Conservation (phyloP, 306 rosid genomes). For the Phaseolus lunatus region DNA sequence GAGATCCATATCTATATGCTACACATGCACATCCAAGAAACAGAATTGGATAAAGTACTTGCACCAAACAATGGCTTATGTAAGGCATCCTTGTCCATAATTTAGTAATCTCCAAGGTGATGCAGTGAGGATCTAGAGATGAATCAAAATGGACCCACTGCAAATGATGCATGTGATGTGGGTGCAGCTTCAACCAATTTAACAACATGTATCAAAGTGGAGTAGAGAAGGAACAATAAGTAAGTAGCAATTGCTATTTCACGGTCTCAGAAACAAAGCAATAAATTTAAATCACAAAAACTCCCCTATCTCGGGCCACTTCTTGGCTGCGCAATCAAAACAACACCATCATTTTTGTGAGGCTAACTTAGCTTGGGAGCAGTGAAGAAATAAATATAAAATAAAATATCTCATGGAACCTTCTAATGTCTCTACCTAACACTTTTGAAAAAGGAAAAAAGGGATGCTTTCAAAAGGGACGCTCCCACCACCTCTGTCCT, state of each 20-base stretch:
- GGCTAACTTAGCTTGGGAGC: neutral
- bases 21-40: constrained; percentile 12
- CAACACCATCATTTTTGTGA: neutral
- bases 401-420: constrained; percentile 53
- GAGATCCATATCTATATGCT: constrained; percentile 25
- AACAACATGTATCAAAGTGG: constrained; percentile 12
- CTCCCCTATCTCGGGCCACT: constrained; percentile 16
- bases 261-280: constrained; percentile 9
- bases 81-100: constrained; percentile 44
- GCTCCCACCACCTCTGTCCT: constrained; percentile 44
- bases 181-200: constrained; percentile 48
- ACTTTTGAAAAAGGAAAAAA: constrained; percentile 52
- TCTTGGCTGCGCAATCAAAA: neutral
- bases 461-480: constrained; percentile 52
- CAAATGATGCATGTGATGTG: constrained; percentile 53
- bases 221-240: neutral
- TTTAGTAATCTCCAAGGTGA: constrained; percentile 42
- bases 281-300: constrained; percentile 16
- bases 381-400: neutral
- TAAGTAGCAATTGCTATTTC: neutral
- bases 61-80: constrained; percentile 47
- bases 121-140: constrained; percentile 49
- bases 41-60: constrained; percentile 42
- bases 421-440: constrained; percentile 64
- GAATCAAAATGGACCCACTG: constrained; percentile 46